Evolutionary conservation across 1,139 yeast species (phyloP).

Genomic region (Magnusiomyces ingens): DNA sequence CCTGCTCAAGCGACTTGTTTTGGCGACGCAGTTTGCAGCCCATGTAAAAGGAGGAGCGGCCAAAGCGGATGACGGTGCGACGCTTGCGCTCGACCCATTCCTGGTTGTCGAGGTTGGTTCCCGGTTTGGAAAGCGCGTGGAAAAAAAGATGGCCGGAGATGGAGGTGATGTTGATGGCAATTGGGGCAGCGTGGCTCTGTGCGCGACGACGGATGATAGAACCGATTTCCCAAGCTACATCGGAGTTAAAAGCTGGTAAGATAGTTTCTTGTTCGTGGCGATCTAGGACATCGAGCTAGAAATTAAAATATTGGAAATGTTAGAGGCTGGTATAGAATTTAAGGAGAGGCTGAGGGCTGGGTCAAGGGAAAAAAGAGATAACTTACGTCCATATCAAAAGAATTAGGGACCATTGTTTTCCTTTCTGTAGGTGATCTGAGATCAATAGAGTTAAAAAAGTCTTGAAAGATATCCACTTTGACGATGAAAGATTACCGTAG

Average conservation of each 20-base stretch:
- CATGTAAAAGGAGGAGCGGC: conserved; percentile 47
- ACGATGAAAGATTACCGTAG: too few relatives aligned
- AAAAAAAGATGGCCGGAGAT: conserved; percentile 47
- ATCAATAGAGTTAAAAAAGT: too few relatives aligned
- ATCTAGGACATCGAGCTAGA: conserved; percentile 23
- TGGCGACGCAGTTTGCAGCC: conserved; percentile 41
- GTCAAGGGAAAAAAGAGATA: neutral
- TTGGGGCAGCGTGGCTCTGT: conserved; percentile 28
- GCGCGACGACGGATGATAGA: conserved; percentile 26
- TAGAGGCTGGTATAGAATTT: neutral
- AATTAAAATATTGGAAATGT: neutral
- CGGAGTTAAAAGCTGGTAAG: conserved; percentile 30
- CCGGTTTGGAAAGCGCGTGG: conserved; percentile 43
- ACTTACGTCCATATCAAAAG: conserved; percentile 3
- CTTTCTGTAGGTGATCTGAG: neutral
- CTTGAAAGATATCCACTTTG: too few relatives aligned
- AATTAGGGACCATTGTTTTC: neutral
- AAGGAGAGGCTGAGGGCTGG: neutral
- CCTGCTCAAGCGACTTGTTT: conserved; percentile 30
- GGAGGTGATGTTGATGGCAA: conserved; percentile 47
- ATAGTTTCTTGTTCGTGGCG: conserved; percentile 27
- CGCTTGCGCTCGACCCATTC: conserved; percentile 53
- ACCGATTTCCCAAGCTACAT: conserved; percentile 34
- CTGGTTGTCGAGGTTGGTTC: conserved; percentile 49
- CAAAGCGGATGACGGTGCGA: conserved; percentile 46